Conservation (phyloP, 2,329 filamentous ascomycete genomes). For the Microcyclospora pomicola region DNA sequence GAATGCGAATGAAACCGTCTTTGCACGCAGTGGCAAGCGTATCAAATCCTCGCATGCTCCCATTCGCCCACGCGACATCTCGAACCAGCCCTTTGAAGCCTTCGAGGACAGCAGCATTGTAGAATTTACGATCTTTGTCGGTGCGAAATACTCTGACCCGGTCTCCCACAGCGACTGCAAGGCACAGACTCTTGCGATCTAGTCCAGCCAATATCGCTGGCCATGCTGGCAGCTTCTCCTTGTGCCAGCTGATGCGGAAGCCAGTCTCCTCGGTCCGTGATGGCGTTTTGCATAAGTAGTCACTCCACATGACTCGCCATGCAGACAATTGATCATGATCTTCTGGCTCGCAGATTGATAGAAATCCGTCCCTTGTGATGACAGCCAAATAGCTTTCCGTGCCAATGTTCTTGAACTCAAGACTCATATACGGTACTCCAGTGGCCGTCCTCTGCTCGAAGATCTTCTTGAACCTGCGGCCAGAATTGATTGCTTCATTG, state of each 20-base stretch:
- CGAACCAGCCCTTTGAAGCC: slow-evolving; percentile 61
- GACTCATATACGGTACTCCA: slow-evolving; percentile 56
- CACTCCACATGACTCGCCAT: slow-evolving; percentile 62
- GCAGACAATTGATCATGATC: slow-evolving; percentile 68
- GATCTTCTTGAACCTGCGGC: slow-evolving; percentile 66
- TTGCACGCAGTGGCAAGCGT: slow-evolving; percentile 84
- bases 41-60: slow-evolving; percentile 80
- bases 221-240: slow-evolving; percentile 70
- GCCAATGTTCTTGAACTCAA: slow-evolving; percentile 76
- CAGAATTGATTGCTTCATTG: slow-evolving; percentile 56
- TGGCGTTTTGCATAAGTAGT: slow-evolving; percentile 57
- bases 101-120: slow-evolving; percentile 62
- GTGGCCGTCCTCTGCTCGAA: slow-evolving; percentile 51
- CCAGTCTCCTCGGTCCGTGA: slow-evolving; percentile 71
- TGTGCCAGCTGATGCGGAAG: slow-evolving; percentile 78
- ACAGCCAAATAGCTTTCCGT: slow-evolving; percentile 75
- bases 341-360: slow-evolving; percentile 73
- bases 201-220: slow-evolving; percentile 68
- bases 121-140: slow-evolving; percentile 62
- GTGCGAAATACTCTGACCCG: slow-evolving; percentile 73
- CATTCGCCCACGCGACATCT: slow-evolving; percentile 84
- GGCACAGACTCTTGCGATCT: slow-evolving; percentile 58
- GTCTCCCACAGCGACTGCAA: slow-evolving; percentile 80
- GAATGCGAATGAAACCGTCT: slow-evolving; percentile 82
- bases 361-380: slow-evolving; percentile 65